These are phyloP conservation scores for Beauveria caledonica DNA, from an alignment of 2,329 filamentous ascomycete genomes.

Conservation along the genomic window DNA sequence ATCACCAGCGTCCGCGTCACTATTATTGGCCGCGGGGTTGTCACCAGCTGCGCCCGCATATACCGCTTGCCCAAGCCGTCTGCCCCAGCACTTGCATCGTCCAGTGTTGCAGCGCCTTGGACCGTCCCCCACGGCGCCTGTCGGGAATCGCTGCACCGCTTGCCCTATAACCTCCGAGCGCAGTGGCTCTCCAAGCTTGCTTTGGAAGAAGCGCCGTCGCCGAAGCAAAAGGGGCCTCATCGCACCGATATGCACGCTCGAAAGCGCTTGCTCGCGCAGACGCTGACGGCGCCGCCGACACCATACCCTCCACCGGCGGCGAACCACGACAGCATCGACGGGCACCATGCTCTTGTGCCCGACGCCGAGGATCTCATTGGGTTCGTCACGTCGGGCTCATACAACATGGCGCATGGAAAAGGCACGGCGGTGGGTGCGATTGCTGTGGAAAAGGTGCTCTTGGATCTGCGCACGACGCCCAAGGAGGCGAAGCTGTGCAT, in stretches of 20 bases:
- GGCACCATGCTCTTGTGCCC: constrained; percentile 65
- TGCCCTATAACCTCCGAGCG: constrained; percentile 46
- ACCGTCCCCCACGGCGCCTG: constrained; percentile 26
- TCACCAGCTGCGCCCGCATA: constrained; percentile 65
- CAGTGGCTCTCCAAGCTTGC: constrained; percentile 62
- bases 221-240: constrained; percentile 11
- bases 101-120: constrained; percentile 38
- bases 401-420: constrained; percentile 66
- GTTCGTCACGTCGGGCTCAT: constrained; percentile 83
- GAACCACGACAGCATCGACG: constrained; percentile 32
- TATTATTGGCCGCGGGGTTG: constrained; percentile 62
- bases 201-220: constrained; percentile 3
- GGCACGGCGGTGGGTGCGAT: constrained; percentile 70
- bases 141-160: constrained; percentile 13
- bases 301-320: constrained; percentile 26
- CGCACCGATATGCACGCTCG: constrained; percentile 27
- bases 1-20: constrained; percentile 58
- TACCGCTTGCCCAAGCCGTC: constrained; percentile 61
- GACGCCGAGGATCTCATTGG: constrained; percentile 70
- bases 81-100: constrained; percentile 17
- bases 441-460: constrained; percentile 47
- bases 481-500: constrained; percentile 59
- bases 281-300: constrained; percentile 33
- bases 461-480: constrained; percentile 20
- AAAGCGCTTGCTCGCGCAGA: constrained; percentile 38